Percentiles rank a stretch among this genome's conserved stretches.
These are phyloP conservation scores for Fusarium humuli DNA, from an alignment of 2,329 filamentous ascomycete genomes.

Conservation along the genomic window DNA sequence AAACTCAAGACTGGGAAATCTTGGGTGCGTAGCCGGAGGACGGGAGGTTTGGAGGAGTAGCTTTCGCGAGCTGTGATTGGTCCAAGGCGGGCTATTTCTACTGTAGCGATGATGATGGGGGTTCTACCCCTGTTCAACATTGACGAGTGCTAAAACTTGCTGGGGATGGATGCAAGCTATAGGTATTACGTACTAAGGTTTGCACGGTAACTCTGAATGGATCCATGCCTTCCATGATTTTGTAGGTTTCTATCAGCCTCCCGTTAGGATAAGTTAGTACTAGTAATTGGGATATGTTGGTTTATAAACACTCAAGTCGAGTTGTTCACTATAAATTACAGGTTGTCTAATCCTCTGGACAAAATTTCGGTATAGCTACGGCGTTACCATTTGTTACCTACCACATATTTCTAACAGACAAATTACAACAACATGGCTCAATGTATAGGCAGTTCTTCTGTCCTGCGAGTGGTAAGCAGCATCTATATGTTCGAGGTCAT, in stretches of 20 bases:
- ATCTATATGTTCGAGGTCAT: neutral
- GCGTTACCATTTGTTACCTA: conserved; percentile 19
- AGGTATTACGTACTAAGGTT: neutral
- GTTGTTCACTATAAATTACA: neutral
- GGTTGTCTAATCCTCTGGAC: neutral
- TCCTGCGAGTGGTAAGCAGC: neutral
- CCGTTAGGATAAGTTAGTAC: too few species aligned
- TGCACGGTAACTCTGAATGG: neutral
- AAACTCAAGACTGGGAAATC: conserved; percentile 46
- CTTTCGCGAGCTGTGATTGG: conserved; percentile 44
- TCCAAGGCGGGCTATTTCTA: conserved; percentile 21
- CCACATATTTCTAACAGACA: conserved; percentile 22
- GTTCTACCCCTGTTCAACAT: conserved; percentile 25
- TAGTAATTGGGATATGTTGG: too few species aligned
- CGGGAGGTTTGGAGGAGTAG: conserved; percentile 47
- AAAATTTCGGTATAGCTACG: conserved; percentile 33
- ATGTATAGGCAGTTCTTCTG: neutral
- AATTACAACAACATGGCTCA: neutral
- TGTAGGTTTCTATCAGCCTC: neutral
- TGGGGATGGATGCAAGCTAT: conserved; percentile 29
- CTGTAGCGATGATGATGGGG: conserved; percentile 38
- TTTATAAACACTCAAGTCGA: neutral
- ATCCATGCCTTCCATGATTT: too few species aligned
- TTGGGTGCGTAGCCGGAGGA: conserved; percentile 49
- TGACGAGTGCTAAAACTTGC: conserved; percentile 17